Conservation (phyloP, 2,329 filamentous ascomycete genomes). For the Xylogone sp. region DNA sequence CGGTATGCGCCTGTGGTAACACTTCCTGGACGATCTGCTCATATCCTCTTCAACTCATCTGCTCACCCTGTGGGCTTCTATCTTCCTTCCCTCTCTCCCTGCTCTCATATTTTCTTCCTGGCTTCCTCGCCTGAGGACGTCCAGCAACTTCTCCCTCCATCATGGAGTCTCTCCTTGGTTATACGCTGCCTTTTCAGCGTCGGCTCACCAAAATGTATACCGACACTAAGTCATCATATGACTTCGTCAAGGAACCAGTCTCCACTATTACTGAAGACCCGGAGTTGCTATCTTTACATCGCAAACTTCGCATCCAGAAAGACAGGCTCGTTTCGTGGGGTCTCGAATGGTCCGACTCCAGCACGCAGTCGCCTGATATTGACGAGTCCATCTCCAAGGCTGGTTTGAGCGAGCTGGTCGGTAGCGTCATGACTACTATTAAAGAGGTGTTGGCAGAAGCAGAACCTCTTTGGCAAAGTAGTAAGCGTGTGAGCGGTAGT, state of each 20-base stretch:
- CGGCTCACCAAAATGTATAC: slow-evolving; percentile 71
- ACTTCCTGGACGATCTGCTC: background rate
- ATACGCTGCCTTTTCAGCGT: slow-evolving; percentile 46
- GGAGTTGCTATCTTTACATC: slow-evolving; percentile 67
- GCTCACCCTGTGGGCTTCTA: background rate
- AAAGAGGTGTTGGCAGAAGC: slow-evolving; percentile 76
- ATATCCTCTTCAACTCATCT: slow-evolving; percentile 1
- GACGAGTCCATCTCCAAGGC: slow-evolving; percentile 67
- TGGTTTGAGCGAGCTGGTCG: slow-evolving; percentile 72
- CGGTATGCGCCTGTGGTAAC: background rate
- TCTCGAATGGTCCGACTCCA: slow-evolving; percentile 73
- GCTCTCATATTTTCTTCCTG: background rate
- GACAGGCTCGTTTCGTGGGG: slow-evolving; percentile 78
- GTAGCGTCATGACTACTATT: slow-evolving; percentile 75
- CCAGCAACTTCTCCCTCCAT: background rate
- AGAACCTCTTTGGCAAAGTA: slow-evolving; percentile 66
- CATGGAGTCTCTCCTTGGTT: slow-evolving; percentile 24
- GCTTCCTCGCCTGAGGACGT: background rate
- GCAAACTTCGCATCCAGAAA: slow-evolving; percentile 76
- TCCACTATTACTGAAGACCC: slow-evolving; percentile 59
- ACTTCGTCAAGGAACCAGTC: slow-evolving; percentile 64
- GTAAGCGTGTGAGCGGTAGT: slow-evolving; percentile 36
- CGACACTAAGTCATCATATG: slow-evolving; percentile 74
- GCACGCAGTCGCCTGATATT: slow-evolving; percentile 61
- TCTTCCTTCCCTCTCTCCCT: background rate